Evolutionary conservation across 257 asterid genomes (phyloP).

Genomic region (Jaltomata sinuosa): DNA sequence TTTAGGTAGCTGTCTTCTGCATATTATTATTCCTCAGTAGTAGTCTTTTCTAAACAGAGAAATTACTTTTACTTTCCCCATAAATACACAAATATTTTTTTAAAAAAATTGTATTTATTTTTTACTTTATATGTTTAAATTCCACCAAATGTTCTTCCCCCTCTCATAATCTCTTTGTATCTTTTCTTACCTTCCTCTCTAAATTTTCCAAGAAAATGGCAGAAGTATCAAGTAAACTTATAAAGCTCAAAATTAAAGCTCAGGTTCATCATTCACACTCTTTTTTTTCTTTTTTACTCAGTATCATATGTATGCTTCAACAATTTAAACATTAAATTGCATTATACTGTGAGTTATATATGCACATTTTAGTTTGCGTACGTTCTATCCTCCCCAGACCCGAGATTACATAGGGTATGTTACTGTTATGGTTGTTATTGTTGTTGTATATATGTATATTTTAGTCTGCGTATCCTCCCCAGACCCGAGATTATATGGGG

Average conservation of each 20-base stretch:
- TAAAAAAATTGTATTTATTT: too few relatives aligned
- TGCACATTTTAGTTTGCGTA: neutral
- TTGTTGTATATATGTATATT: too few relatives aligned
- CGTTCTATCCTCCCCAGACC: neutral
- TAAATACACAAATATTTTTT: neutral
- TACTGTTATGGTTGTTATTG: too few relatives aligned
- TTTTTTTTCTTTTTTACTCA: neutral
- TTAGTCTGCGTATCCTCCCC: too few relatives aligned
- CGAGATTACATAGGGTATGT: neutral
- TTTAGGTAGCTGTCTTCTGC: neutral
- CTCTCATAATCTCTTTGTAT: neutral
- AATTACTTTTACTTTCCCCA: neutral
- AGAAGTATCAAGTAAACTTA: neutral
- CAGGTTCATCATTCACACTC: neutral
- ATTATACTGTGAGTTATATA: neutral
- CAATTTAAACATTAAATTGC: neutral
- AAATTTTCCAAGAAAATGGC: neutral
- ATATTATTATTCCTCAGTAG: neutral
- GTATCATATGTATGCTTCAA: too few relatives aligned
- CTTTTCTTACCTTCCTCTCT: neutral
- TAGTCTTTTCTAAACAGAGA: neutral
- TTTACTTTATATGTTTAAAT: neutral
- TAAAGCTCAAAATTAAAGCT: neutral
- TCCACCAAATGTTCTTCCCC: neutral
- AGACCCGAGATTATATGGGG: too few relatives aligned